These are phyloP conservation scores for Alternaria burnsii DNA, from an alignment of 2,329 filamentous ascomycete genomes.

Conservation along the genomic window DNA sequence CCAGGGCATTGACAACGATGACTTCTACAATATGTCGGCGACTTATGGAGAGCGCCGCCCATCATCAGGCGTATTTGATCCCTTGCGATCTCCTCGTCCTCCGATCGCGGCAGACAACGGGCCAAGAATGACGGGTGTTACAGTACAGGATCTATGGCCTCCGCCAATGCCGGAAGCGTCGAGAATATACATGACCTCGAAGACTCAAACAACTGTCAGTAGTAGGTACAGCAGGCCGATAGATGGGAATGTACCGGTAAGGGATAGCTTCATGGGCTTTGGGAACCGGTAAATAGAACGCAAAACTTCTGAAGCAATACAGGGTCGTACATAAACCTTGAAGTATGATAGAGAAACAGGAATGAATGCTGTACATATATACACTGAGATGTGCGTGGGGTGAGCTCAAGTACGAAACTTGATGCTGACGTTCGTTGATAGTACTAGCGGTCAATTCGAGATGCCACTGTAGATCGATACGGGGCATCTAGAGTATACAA, in stretches of 20 bases:
- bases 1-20: background rate
- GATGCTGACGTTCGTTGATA: background rate
- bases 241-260: constrained; percentile 12
- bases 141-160: constrained; percentile 21
- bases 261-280: constrained; percentile 15
- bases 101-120: constrained; percentile 1
- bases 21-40: background rate
- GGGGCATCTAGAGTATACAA: background rate
- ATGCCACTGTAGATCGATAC: background rate
- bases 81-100: constrained; percentile 3
- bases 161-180: constrained; percentile 15
- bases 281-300: background rate
- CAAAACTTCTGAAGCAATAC: background rate
- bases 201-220: constrained; percentile 2
- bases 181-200: background rate
- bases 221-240: constrained; percentile 13
- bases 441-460: background rate
- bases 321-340: background rate
- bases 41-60: constrained; percentile 13
- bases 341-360: background rate
- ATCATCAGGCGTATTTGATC: constrained; percentile 22
- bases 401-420: background rate
- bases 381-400: too few relatives aligned
- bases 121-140: constrained; percentile 22
- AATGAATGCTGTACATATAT: background rate